Evolutionary conservation across 768 basidiomycete genomes (phyloP), one percentile per base, ranked within the genome.

Genomic region (Favolaschia claudopus): DNA sequence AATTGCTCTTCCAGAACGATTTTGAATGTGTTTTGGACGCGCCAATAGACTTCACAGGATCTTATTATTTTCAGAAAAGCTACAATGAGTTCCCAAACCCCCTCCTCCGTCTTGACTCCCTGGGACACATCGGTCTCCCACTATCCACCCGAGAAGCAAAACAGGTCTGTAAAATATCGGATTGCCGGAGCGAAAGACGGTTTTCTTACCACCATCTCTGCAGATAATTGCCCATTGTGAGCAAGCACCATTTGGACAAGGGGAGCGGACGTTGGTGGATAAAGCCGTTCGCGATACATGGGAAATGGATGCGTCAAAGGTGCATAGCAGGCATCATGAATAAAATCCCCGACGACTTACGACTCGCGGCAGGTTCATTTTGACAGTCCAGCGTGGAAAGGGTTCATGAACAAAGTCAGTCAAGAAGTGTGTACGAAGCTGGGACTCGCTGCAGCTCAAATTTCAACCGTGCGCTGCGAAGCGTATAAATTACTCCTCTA

Each of bases 281-380:
- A 81, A 69, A 36, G 62, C 70, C 1, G 80, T 83, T 8, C 69
- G 82, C 13, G 77, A 84, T 71, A 82, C 80, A 4, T 85, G 81
- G 81, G 81, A 84, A 62, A 79, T 85, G 39, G 78, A 81, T 47
- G 76, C 79, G 0, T 61, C 56, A 1, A 64, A 70, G 43, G 68
- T 85, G 7, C 64, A 64, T 19, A 19, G 40, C 33, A 13, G 22
- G 9, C 17, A 3, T 8, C n/a, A n/a, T n/a, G n/a, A n/a, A 22
- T 22, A 8, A 29, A 20, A 32, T 4, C 14, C 15, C 10, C 31
- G 7, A 4, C 31, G 7, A 24, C 19, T 22, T 31, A 33, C 31
- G 77, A 80, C 45, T 75, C 78, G 1, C 56, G 48, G 1, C 62
- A 70, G 46, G 67, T 85, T 7, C 64, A 67, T 7, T 82, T 84